Percentiles rank a stretch among this genome's conserved stretches.
Evolutionary conservation across 352 stramenopile species (phyloP).

Genomic region (Phytopythium oedochilum): DNA sequence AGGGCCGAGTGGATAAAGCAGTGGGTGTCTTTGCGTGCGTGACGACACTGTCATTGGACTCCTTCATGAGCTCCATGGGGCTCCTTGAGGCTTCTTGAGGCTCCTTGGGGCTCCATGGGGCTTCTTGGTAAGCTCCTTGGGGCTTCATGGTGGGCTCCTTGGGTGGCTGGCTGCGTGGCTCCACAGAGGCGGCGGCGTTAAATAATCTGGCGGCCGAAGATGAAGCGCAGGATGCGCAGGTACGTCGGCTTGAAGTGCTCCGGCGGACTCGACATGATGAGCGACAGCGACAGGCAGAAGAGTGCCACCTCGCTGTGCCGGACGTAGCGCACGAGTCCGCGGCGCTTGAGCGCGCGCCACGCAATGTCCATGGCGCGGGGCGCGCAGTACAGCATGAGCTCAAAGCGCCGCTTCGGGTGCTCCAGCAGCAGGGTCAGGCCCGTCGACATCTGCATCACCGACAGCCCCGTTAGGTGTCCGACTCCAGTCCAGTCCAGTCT

Average conservation of each 20-base stretch:
- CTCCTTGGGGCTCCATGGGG: no score
- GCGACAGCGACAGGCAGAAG: constrained; percentile 81
- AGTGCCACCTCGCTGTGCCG: constrained; percentile 72
- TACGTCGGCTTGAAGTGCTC: constrained; percentile 86
- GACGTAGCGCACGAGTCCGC: constrained; percentile 65
- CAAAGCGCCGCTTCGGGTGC: constrained; percentile 74
- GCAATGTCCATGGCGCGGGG: constrained; percentile 73
- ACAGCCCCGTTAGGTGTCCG: no score
- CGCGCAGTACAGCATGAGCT: constrained; percentile 84
- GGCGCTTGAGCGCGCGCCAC: constrained; percentile 72
- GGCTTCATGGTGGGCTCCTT: no score
- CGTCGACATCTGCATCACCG: constrained; percentile 54
- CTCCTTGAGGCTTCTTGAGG: no score
- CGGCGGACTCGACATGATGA: constrained; percentile 79
- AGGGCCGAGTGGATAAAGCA: no score
- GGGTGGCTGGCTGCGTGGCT: no score
- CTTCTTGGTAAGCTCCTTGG: no score
- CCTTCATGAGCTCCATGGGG: no score
- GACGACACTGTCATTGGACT: no score
- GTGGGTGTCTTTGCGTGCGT: no score
- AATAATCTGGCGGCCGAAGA: constrained; percentile 79
- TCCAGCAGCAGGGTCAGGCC: constrained; percentile 70
- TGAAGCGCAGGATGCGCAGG: constrained; percentile 70
- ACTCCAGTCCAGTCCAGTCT: no score
- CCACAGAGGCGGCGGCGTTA: constrained; percentile 19